Conservation (phyloP, 345 rosid species). For the Dipteronia sinensis region DNA sequence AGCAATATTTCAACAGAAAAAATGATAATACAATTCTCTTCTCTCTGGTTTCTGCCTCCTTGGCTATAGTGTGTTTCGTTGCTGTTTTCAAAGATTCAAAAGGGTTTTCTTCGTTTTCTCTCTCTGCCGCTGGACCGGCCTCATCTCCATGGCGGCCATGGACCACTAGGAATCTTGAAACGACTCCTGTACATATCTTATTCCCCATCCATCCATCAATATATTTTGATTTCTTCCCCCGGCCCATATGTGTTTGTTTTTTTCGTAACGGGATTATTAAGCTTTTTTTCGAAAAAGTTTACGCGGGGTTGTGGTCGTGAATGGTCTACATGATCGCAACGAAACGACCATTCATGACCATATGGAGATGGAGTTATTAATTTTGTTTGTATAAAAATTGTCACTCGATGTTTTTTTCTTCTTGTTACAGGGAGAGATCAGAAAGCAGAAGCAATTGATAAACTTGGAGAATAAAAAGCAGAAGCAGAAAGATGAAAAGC, state of each 20-base stretch:
- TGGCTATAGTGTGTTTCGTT: constrained; percentile 8
- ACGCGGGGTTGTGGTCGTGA: neutral
- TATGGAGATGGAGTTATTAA: no score
- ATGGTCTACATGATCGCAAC: no score
- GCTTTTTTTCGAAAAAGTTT: no score
- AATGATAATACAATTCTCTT: constrained; percentile 13
- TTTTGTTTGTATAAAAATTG: no score
- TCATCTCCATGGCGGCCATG: constrained; percentile 20
- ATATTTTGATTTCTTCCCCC: neutral
- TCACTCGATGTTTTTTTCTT: neutral
- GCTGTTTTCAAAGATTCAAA: constrained; percentile 12
- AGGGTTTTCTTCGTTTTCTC: constrained; percentile 10
- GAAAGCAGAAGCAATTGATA: neutral
- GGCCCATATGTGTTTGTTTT: no score
- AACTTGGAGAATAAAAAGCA: neutral
- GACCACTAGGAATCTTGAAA: neutral
- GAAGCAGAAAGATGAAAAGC: constrained; percentile 24
- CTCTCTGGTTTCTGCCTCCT: constrained; percentile 14
- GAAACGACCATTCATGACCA: no score
- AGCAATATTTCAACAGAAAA: constrained; percentile 4
- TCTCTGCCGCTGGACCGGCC: neutral
- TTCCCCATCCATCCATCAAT: neutral
- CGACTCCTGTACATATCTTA: neutral
- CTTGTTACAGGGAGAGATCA: neutral
- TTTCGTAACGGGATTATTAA: no score